These are phyloP conservation scores for Penicillium paneum DNA, from an alignment of 2,329 filamentous ascomycete species.

Conservation along the genomic window DNA sequence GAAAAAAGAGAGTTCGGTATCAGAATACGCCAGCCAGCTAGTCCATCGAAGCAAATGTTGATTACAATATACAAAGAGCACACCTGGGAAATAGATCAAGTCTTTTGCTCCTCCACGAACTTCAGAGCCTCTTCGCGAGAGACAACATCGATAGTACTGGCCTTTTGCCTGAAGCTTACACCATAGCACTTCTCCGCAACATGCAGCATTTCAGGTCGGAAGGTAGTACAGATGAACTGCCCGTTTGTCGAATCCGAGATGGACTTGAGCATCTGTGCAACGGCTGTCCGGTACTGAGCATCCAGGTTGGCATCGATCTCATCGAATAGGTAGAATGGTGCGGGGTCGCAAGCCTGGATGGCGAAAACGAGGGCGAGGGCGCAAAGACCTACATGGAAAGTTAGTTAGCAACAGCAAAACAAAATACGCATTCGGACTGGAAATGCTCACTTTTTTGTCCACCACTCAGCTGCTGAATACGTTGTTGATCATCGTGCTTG, in stretches of 20 bases:
- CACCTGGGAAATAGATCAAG: constrained; percentile 20
- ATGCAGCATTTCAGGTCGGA: constrained; percentile 91
- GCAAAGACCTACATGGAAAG: constrained; percentile 66
- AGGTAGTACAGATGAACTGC: constrained; percentile 98
- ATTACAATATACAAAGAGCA: constrained; percentile 13
- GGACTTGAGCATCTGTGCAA: constrained; percentile 80
- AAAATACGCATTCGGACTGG: neutral
- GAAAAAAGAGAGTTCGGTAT: constrained; percentile 17
- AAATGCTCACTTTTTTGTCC: constrained; percentile 83
- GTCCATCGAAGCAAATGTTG: constrained; percentile 11
- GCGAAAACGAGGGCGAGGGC: constrained; percentile 97
- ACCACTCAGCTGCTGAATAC: constrained; percentile 93
- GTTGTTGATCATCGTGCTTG: constrained; percentile 96
- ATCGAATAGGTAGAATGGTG: constrained; percentile 98
- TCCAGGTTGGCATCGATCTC: constrained; percentile 98
- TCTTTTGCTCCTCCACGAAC: constrained; percentile 85
- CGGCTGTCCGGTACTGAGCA: constrained; percentile 94
- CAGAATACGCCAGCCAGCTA: constrained; percentile 15
- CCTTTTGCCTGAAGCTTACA: constrained; percentile 87
- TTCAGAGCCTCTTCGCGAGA: constrained; percentile 80
- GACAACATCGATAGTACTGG: constrained; percentile 88
- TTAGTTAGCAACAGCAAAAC: constrained; percentile 11
- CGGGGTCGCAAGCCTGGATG: constrained; percentile 96
- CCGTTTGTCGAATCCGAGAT: constrained; percentile 61
- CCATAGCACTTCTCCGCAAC: constrained; percentile 98